A percentile compares a stretch with the other conserved stretches of the same genome.
Evolutionary conservation across 352 stramenopile species (phyloP).

Genomic region (Phytophthora nicotianae): DNA sequence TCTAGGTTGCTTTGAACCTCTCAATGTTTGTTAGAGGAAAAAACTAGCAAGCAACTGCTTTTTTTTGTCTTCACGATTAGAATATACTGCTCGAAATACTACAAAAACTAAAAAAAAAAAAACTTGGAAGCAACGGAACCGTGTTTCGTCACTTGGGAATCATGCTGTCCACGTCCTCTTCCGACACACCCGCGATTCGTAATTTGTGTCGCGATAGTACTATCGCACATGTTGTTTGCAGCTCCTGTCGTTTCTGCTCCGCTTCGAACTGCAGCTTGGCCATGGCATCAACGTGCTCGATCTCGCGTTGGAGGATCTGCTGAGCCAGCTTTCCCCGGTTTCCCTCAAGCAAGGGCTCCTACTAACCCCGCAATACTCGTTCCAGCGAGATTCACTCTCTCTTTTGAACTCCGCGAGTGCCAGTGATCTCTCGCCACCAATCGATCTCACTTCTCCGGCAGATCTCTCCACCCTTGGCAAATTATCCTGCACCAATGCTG

Average conservation of each 20-base stretch:
- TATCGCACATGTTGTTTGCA: conserved; percentile 1
- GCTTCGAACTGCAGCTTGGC: conserved; percentile 15
- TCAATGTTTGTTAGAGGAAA: too few relatives aligned
- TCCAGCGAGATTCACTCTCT: conserved; percentile 12
- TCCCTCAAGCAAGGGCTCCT: background rate
- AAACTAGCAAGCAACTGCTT: too few relatives aligned
- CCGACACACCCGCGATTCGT: conserved; percentile 5
- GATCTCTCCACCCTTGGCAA: background rate
- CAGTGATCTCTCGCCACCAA: background rate
- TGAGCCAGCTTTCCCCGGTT: conserved; percentile 2
- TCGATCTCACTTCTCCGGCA: background rate
- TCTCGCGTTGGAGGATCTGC: conserved; percentile 2
- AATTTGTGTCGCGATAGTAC: conserved; percentile 10
- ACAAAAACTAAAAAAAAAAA: too few relatives aligned
- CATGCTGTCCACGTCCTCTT: conserved; percentile 6
- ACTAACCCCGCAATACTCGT: background rate
- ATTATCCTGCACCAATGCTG: background rate
- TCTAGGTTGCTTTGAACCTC: too few relatives aligned
- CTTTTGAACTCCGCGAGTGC: conserved; percentile 2
- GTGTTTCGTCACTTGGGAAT: conserved; percentile 17
- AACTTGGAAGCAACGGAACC: too few relatives aligned
- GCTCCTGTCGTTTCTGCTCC: conserved; percentile 9
- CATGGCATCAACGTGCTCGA: conserved; percentile 13
- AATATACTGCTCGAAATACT: too few relatives aligned
- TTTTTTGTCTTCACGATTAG: too few relatives aligned